Evolutionary conservation across 495 filamentous ascomycete species (phyloP).

Genomic region (Cladorrhinum samala): DNA sequence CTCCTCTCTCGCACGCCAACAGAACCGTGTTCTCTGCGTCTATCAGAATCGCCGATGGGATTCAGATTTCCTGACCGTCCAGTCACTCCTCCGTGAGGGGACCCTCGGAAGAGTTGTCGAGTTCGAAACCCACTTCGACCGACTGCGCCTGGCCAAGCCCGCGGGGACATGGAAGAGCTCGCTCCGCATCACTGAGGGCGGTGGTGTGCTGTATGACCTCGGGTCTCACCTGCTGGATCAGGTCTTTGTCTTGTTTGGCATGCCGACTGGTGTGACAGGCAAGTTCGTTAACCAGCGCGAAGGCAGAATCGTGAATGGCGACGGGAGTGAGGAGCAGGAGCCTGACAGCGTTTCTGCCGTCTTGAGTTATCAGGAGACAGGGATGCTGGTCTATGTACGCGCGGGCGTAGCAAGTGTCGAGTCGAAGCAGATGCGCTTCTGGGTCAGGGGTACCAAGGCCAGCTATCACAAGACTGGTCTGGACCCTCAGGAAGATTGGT

Average conservation of each 20-base stretch:
- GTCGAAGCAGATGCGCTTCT: conserved; percentile 66
- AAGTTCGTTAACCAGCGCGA: conserved; percentile 63
- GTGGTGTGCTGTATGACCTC: conserved; percentile 73
- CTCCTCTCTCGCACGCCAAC: conserved; percentile 55
- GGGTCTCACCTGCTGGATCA: conserved; percentile 84
- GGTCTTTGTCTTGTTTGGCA: conserved; percentile 68
- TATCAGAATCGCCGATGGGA: conserved; percentile 90
- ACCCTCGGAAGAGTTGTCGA: conserved; percentile 65
- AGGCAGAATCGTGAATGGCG: conserved; percentile 29
- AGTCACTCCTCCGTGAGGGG: conserved; percentile 49
- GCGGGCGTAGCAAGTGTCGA: conserved; percentile 66
- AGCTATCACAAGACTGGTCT: conserved; percentile 75
- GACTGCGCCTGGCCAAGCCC: conserved; percentile 56
- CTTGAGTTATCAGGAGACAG: conserved; percentile 56
- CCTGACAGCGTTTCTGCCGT: conserved; percentile 67
- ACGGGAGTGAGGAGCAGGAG: conserved; percentile 46
- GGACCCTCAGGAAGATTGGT: conserved; percentile 77
- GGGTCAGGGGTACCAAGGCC: conserved; percentile 73
- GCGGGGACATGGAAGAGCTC: conserved; percentile 60
- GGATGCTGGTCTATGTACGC: conserved; percentile 59
- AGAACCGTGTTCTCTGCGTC: conserved; percentile 61
- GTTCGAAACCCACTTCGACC: conserved; percentile 76
- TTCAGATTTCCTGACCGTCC: conserved; percentile 74
- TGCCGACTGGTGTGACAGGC: conserved; percentile 62
- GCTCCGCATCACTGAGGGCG: conserved; percentile 54